Conservation (phyloP, 257 asterid genomes). For the Handroanthus guayacan region DNA sequence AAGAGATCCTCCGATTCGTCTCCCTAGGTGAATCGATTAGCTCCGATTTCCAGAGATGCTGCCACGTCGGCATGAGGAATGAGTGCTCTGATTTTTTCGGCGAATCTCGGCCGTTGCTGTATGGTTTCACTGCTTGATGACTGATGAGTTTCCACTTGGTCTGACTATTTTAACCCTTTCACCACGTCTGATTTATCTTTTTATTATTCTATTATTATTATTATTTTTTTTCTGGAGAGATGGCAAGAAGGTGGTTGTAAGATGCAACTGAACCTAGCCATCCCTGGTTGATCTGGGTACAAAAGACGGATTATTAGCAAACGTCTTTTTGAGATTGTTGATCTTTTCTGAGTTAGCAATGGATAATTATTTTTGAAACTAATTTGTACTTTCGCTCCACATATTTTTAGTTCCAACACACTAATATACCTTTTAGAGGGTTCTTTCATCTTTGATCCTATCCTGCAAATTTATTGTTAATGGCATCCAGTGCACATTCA, state of each 20-base stretch:
- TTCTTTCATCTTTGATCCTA: no score
- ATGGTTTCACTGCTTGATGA: slow-evolving; percentile 47
- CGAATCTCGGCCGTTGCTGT: slow-evolving; percentile 69
- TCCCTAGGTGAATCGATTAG: slow-evolving; percentile 39
- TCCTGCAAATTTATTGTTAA: no score
- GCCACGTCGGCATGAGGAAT: slow-evolving; percentile 50
- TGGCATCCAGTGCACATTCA: no score
- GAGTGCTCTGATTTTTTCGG: slow-evolving; percentile 40
- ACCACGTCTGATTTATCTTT: neutral
- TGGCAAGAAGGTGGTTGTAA: slow-evolving; percentile 22
- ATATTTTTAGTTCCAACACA: neutral
- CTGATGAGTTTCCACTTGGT: slow-evolving; percentile 17
- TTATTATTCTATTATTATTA: no score
- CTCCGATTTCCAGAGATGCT: slow-evolving; percentile 55
- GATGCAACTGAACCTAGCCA: slow-evolving; percentile 33
- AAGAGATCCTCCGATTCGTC: slow-evolving; percentile 64
- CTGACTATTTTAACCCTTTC: slow-evolving; percentile 33
- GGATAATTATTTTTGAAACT: slow-evolving; percentile 14
- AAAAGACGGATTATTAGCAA: slow-evolving; percentile 34
- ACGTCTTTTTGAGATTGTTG: slow-evolving; percentile 36
- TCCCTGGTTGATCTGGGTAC: slow-evolving; percentile 39
- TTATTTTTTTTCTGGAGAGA: slow-evolving; percentile 38
- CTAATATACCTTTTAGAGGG: no score
- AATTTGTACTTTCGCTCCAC: neutral
- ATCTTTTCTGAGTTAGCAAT: neutral